Evolutionary conservation across 768 basidiomycete genomes (phyloP).

Genomic region (Russula earlei): DNA sequence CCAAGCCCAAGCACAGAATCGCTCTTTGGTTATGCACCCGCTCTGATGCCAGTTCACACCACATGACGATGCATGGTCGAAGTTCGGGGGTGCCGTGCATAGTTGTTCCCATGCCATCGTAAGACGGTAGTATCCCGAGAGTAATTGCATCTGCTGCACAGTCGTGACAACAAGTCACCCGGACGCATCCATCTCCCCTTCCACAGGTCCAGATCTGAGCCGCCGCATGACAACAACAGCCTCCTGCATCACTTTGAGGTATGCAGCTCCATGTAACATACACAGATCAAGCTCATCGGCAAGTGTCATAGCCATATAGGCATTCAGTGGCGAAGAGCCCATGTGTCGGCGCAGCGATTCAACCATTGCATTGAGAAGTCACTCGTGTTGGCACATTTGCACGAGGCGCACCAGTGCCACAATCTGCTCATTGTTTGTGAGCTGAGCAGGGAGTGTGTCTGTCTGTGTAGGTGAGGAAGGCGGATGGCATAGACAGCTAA

Average conservation of each 20-base stretch:
- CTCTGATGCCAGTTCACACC: conserved; percentile 65
- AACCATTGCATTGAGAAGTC: conserved; percentile 52
- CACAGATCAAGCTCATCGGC: conserved; percentile 61
- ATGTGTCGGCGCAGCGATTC: conserved; percentile 50
- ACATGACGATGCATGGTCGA: conserved; percentile 56
- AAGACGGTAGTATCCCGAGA: conserved; percentile 63
- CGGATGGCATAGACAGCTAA: conserved; percentile 21
- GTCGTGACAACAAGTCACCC: conserved; percentile 45
- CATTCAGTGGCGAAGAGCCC: conserved; percentile 52
- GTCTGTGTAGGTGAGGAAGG: conserved; percentile 25
- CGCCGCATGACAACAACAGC: conserved; percentile 32
- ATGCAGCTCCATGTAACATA: conserved; percentile 52
- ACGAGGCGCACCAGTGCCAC: conserved; percentile 47
- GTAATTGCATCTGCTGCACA: conserved; percentile 52
- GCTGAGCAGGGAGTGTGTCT: conserved; percentile 7
- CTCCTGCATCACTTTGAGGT: conserved; percentile 67
- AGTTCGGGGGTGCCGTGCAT: conserved; percentile 45
- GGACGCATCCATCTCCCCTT: conserved; percentile 29
- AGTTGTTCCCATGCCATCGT: conserved; percentile 57
- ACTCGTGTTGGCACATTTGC: conserved; percentile 54
- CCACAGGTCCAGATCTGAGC: conserved; percentile 13
- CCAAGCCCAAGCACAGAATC: conserved; percentile 52
- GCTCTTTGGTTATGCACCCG: conserved; percentile 52
- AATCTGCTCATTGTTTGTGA: conserved; percentile 19
- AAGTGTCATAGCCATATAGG: conserved; percentile 63